These are phyloP conservation scores for Tulasnella sp. DNA, from an alignment of 768 basidiomycete genomes.

Conservation along the genomic window DNA sequence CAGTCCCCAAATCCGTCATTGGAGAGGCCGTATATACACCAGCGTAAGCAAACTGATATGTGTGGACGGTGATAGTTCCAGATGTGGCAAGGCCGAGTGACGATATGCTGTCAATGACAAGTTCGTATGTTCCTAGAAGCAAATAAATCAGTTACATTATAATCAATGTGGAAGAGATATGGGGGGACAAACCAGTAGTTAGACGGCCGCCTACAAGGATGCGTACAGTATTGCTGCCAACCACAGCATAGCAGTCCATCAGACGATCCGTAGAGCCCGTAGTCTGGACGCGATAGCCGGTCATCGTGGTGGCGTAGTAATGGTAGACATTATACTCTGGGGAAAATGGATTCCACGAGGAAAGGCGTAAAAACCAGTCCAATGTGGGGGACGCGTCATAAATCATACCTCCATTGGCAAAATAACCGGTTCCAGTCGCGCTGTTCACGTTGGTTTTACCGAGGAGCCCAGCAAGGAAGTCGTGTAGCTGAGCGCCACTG, in stretches of 20 bases:
- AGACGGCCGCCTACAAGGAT: conserved; percentile 12
- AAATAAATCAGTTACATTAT: background rate
- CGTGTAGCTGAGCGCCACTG: conserved; percentile 12
- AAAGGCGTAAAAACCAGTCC: background rate
- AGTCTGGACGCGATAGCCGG: no score
- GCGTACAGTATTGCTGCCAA: background rate
- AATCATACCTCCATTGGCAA: conserved; percentile 8
- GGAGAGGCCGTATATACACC: background rate
- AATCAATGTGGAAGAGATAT: no score
- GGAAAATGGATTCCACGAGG: background rate
- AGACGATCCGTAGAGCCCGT: background rate
- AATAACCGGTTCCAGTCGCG: conserved; percentile 16
- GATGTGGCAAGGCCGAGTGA: conserved; percentile 10
- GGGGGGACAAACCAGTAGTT: background rate
- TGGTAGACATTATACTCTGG: conserved; percentile 16
- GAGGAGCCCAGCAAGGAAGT: conserved; percentile 14
- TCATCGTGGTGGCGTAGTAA: conserved; percentile 8
- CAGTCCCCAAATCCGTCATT: background rate
- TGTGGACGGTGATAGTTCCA: conserved; percentile 15
- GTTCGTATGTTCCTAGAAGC: conserved; percentile 1
- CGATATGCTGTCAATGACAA: conserved; percentile 7
- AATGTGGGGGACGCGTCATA: background rate
- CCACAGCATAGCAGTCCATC: conserved; percentile 10
- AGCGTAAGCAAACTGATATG: conserved; percentile 7
- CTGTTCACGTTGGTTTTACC: conserved; percentile 11